These are phyloP conservation scores for Lupinus albus DNA, from an alignment of 306 rosid genomes.

Conservation along the genomic window DNA sequence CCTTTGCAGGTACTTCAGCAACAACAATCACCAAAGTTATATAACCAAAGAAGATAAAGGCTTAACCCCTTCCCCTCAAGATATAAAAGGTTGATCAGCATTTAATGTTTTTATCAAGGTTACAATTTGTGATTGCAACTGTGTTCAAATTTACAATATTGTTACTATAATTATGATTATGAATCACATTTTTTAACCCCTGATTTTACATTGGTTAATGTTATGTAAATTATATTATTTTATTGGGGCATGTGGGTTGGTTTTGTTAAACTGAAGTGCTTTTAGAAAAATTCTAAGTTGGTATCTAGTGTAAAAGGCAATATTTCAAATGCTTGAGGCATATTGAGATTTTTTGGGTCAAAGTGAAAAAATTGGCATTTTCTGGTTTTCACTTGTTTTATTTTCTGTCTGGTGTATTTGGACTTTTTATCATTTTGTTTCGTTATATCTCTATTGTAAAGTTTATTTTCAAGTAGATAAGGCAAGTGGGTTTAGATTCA, in stretches of 20 bases:
- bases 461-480: slow-evolving; percentile 10
- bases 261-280: not conserved
- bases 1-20: slow-evolving; percentile 72
- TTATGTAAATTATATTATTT: not conserved
- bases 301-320: slow-evolving; percentile 7
- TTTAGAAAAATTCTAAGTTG: not conserved
- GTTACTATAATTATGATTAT: too few species aligned
- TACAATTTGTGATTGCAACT: too few species aligned
- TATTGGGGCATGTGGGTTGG: slow-evolving; percentile 8
- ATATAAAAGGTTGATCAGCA: slow-evolving; percentile 7
- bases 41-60: slow-evolving; percentile 38
- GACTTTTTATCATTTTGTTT: slow-evolving; percentile 28
- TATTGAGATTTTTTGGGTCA: slow-evolving; percentile 43
- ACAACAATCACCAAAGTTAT: not conserved
- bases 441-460: not conserved
- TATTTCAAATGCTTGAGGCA: slow-evolving; percentile 18
- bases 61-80: slow-evolving; percentile 45
- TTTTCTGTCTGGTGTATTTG: slow-evolving; percentile 41
- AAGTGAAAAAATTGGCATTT: slow-evolving; percentile 46
- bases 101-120: not conserved
- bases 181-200: too few species aligned
- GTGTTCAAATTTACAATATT: too few species aligned
- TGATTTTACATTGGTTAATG: not conserved
- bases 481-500: slow-evolving; percentile 20
- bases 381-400: slow-evolving; percentile 40